These are phyloP conservation scores for Karstenula rhodostoma DNA, from an alignment of 2,329 filamentous ascomycete species.

Conservation along the genomic window DNA sequence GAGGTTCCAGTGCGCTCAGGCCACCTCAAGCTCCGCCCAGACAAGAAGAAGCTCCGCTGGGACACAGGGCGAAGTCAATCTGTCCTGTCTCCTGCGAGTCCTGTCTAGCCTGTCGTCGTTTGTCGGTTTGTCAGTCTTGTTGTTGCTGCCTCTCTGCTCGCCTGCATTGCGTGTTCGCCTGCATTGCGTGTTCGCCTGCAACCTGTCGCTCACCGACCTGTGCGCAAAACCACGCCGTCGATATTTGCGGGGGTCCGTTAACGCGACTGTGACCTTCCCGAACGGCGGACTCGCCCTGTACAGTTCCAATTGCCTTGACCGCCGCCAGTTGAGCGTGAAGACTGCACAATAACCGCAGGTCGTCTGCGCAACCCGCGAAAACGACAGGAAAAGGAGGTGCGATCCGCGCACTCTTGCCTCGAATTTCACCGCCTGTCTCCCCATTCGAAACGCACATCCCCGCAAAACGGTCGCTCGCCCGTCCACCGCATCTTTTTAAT, in stretches of 20 bases:
- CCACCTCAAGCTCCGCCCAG: slow-evolving; percentile 13
- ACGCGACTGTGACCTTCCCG: slow-evolving; percentile 2
- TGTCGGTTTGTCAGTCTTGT: background rate
- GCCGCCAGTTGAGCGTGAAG: background rate
- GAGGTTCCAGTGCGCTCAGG: slow-evolving; percentile 15
- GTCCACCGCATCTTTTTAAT: background rate
- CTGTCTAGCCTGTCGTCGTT: background rate
- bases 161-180: no score
- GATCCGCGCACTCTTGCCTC: slow-evolving; percentile 7
- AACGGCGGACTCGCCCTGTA: slow-evolving; percentile 5
- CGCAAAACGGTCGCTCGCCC: slow-evolving; percentile 7
- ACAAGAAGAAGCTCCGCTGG: slow-evolving; percentile 2
- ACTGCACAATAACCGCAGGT: background rate
- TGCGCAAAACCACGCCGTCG: slow-evolving; percentile 1
- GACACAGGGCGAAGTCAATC: slow-evolving; percentile 8
- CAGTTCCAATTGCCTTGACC: background rate
- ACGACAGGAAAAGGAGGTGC: slow-evolving; percentile 12
- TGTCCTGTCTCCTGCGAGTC: background rate
- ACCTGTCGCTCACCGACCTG: background rate
- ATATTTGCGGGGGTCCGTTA: slow-evolving; percentile 8
- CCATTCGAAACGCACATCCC: slow-evolving; percentile 15
- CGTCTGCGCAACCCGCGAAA: background rate
- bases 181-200: background rate
- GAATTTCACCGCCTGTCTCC: slow-evolving; percentile 14
- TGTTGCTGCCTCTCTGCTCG: background rate